A percentile compares a stretch with the other conserved stretches of the same genome.
Conservation (phyloP, 805 yeast genomes). For the Nakazawaea populi region DNA sequence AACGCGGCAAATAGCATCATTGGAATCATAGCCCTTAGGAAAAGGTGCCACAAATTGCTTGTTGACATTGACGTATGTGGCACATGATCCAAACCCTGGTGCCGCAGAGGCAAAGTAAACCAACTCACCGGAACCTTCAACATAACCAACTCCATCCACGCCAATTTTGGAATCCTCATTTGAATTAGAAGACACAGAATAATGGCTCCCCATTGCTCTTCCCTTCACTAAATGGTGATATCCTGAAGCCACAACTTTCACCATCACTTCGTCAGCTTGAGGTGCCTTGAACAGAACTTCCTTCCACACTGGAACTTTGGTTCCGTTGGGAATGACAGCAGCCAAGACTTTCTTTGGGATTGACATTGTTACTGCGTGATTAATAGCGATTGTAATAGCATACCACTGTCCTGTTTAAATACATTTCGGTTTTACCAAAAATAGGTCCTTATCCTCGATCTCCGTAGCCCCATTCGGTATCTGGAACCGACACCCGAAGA, state of each 20-base stretch:
- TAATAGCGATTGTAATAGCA: no score
- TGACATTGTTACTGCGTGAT: background rate
- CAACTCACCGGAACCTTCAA: background rate
- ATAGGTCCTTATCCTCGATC: background rate
- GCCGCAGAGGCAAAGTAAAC: background rate
- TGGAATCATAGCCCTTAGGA: background rate
- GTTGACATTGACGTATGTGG: background rate
- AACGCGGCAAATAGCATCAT: background rate
- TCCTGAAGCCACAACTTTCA: background rate
- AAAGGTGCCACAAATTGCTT: background rate
- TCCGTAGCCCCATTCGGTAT: background rate
- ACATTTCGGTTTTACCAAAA: no score
- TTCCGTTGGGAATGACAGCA: background rate
- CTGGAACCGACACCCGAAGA: background rate
- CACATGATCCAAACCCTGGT: slow-evolving; percentile 1
- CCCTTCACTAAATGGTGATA: slow-evolving; percentile 1
- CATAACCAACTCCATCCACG: background rate
- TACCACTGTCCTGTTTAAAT: no score
- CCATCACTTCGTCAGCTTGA: background rate
- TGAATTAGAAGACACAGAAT: background rate
- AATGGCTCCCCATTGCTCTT: slow-evolving; percentile 1
- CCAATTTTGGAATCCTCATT: background rate
- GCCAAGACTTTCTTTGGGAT: background rate
- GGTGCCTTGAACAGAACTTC: background rate
- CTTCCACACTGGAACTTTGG: background rate